phyloP scores from a whole-genome alignment of 176 grass and related monocot species.

The Themeda triandra region DNA sequence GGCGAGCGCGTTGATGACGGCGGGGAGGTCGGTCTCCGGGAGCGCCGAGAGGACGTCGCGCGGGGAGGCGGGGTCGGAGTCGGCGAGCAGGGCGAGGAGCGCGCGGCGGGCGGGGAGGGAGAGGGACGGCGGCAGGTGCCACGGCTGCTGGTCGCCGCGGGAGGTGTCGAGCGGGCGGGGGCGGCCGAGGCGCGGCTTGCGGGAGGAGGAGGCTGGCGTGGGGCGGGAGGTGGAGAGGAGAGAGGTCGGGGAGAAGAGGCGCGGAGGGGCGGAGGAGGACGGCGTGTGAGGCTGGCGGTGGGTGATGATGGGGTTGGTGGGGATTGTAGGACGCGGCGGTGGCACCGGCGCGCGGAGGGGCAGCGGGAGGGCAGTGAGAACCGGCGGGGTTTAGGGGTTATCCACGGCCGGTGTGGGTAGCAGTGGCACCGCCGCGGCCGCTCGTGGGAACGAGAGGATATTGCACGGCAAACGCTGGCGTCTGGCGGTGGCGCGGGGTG shows the following conservation, averaged over 20 bases:
- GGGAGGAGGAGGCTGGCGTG: constrained; percentile 22
- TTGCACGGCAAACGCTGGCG: neutral
- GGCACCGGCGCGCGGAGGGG: constrained; percentile 36
- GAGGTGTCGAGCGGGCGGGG: neutral
- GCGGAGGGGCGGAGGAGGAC: constrained; percentile 27
- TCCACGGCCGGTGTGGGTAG: neutral
- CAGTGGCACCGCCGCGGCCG: neutral
- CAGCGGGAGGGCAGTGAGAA: constrained; percentile 28
- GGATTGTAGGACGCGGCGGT: constrained; percentile 3
- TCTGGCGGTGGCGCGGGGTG: neutral
- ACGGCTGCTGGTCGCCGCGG: constrained; percentile 7
- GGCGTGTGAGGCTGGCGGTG: constrained; percentile 11
- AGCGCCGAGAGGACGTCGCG: constrained; percentile 49
- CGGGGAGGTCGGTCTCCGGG: constrained; percentile 32
- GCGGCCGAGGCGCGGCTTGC: constrained; percentile 35
- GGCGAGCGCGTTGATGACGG: constrained; percentile 49
- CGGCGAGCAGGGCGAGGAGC: constrained; percentile 41
- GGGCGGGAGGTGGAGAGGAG: constrained; percentile 46
- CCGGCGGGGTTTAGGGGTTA: constrained; percentile 36
- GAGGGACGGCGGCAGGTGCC: constrained; percentile 34
- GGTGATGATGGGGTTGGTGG: constrained; percentile 6
- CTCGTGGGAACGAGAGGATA: constrained; percentile 11
- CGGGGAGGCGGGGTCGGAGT: constrained; percentile 14
- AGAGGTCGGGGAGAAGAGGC: constrained; percentile 35
- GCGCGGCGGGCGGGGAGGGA: constrained; percentile 54